These are phyloP conservation scores for Chlamydomonas schloesseri DNA, from an alignment of 139 green algal genomes.

Conservation along the genomic window DNA sequence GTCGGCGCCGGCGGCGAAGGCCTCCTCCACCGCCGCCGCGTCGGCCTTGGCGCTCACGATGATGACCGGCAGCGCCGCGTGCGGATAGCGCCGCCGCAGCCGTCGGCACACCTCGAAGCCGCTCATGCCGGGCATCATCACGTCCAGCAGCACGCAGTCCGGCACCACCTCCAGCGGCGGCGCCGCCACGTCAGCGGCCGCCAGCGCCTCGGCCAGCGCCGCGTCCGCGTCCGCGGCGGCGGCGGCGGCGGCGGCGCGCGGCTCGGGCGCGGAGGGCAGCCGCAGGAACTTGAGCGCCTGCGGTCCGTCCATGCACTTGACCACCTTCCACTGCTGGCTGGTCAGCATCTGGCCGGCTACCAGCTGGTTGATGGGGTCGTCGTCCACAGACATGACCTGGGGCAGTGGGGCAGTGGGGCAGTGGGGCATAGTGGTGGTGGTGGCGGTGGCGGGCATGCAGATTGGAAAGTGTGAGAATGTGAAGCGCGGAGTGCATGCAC, in stretches of 20 bases:
- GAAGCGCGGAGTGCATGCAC: no score
- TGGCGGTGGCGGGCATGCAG: no score
- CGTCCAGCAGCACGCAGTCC: conserved; percentile 76
- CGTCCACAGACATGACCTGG: conserved; percentile 56
- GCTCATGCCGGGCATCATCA: conserved; percentile 83
- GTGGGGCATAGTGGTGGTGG: no score
- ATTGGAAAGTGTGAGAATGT: neutral
- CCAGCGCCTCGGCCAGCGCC: conserved; percentile 1
- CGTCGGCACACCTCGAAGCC: conserved; percentile 67
- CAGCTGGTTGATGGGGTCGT: conserved; percentile 61
- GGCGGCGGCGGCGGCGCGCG: neutral
- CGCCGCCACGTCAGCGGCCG: conserved; percentile 48
- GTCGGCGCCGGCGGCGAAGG: conserved; percentile 59
- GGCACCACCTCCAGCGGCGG: conserved; percentile 46
- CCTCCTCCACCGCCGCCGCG: conserved; percentile 45
- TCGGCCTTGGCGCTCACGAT: conserved; percentile 60
- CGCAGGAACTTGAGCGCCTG: conserved; percentile 43
- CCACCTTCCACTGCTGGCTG: conserved; percentile 60
- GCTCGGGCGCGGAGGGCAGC: neutral
- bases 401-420: no score
- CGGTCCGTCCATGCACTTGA: conserved; percentile 57
- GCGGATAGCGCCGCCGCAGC: conserved; percentile 31
- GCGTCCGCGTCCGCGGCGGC: neutral
- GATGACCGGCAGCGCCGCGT: conserved; percentile 61
- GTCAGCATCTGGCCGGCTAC: conserved; percentile 54